Base-by-base conservation (phyloP, 2,329 filamentous ascomycete genomes). In the Apiospora hydei region DNA sequence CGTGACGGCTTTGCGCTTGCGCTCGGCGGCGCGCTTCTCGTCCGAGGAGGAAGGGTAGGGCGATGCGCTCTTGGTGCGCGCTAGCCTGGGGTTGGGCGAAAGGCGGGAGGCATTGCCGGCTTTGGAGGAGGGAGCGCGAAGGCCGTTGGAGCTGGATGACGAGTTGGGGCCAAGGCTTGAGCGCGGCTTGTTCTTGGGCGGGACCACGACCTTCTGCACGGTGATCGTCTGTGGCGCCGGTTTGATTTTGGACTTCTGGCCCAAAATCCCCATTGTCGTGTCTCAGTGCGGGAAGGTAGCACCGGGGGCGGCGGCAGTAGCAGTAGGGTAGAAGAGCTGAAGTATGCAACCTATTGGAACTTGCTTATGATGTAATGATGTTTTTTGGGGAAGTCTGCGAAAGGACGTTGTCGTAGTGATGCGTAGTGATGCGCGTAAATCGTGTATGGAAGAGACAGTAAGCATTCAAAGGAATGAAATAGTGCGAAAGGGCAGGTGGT, bases 151-250 rank as follows among this genome's bases (percentile, higher is more conserved):
- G 43, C 53, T 67, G 26, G 41, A 74, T 14, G 53, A 61, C 18
- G 74, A 75, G 43, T 41, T 64, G 34, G 77, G 72, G 14, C 73
- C 74, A 10, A 75, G 73, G 67, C 53, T 74, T 16, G 81, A 77
- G 69, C 79, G 76, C 21, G 77, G 73, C 71, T 78, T 77, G 44
- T 80, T 77, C 75, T 81, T 84, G 10, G 82, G 80, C 67, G 81
- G 83, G 77, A 88, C 82, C 70, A 84, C 81, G 72, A 88, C 86
- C 75, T 85, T 86, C 78, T 89, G 86, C 77, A 88, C 85, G 73
- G 86, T 85, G 76, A 88, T 84, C 73, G 83, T 84, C 71, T 85
- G 84, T 70, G 84, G 82, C 73, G 86, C 84, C 75, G 84, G 81
- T 80, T 88, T 88, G 81, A 87, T 85, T 78, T 87, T 89, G 74